phyloP scores from a whole-genome alignment of 768 basidiomycete genomes.

The Gloeophyllum trabeum region DNA sequence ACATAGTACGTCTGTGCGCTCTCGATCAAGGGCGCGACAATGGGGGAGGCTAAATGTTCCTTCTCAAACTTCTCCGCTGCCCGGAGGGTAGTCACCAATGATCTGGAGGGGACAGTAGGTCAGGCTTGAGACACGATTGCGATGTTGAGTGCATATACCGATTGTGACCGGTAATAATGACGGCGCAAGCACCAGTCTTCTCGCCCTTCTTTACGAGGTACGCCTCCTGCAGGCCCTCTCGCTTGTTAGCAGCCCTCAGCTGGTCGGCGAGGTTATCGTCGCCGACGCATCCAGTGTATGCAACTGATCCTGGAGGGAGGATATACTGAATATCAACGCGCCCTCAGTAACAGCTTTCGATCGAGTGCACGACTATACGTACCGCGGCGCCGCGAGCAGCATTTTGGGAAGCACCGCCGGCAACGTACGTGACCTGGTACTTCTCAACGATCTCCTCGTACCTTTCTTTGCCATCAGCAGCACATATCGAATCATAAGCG shows the following conservation, averaged over 20 bases:
- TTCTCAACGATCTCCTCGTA: conserved; percentile 82
- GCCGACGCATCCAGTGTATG: conserved; percentile 91
- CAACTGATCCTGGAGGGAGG: conserved; percentile 79
- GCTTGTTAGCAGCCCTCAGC: conserved; percentile 80
- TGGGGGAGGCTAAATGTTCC: conserved; percentile 65
- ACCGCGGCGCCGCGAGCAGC: conserved; percentile 94
- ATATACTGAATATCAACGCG: conserved; percentile 54
- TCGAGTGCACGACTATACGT: conserved; percentile 21
- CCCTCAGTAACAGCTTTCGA: not conserved
- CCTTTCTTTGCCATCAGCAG: conserved; percentile 27
- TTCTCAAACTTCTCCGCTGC: conserved; percentile 85
- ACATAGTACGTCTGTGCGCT: conserved; percentile 85
- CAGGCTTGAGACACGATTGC: conserved; percentile 1
- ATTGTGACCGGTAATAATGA: conserved; percentile 87
- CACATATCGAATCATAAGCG: not conserved
- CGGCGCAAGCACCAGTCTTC: conserved; percentile 94
- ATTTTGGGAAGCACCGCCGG: conserved; percentile 96
- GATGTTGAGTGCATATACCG: conserved; percentile 34
- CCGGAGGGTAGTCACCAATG: conserved; percentile 84
- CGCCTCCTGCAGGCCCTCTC: conserved; percentile 79
- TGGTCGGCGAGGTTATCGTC: conserved; percentile 87
- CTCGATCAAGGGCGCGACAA: conserved; percentile 67
- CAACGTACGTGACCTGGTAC: conserved; percentile 78
- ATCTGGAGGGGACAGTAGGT: conserved; percentile 48
- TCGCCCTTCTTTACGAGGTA: conserved; percentile 83